phyloP scores from a whole-genome alignment of 805 yeast species.

The Metschnikowia colocasiae region DNA sequence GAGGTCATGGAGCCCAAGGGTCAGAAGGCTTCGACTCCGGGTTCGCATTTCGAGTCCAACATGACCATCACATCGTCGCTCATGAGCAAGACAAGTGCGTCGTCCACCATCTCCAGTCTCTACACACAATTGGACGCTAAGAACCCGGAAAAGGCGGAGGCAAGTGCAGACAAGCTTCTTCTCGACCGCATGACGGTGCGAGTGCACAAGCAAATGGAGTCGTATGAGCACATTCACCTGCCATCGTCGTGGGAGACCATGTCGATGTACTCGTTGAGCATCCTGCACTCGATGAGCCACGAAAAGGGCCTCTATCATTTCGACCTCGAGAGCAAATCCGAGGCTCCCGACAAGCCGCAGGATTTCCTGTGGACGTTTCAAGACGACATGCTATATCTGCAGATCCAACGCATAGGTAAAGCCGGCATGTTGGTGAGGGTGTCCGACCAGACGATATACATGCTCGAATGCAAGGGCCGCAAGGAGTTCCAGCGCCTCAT shows the following conservation, averaged over 20 bases:
- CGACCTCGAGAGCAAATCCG: slow-evolving; percentile 20
- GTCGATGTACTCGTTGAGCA: slow-evolving; percentile 35
- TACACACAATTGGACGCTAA: slow-evolving; percentile 10
- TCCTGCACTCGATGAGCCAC: slow-evolving; percentile 25
- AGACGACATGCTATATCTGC: slow-evolving; percentile 26
- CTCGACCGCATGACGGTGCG: slow-evolving; percentile 34
- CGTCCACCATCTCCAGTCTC: slow-evolving; percentile 21
- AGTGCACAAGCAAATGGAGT: slow-evolving; percentile 34
- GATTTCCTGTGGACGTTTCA: slow-evolving; percentile 30
- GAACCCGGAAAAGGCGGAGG: background rate
- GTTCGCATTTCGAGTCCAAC: slow-evolving; percentile 20
- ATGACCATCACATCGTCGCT: slow-evolving; percentile 36
- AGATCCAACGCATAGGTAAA: slow-evolving; percentile 38
- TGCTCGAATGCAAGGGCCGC: slow-evolving; percentile 45
- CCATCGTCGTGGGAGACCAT: slow-evolving; percentile 44
- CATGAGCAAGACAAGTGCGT: slow-evolving; percentile 30
- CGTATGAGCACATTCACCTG: slow-evolving; percentile 25
- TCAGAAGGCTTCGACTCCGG: slow-evolving; percentile 7
- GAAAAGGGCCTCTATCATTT: slow-evolving; percentile 28
- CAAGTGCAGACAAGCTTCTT: slow-evolving; percentile 14
- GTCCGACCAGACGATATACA: slow-evolving; percentile 29
- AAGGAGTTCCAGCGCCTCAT: slow-evolving; percentile 32
- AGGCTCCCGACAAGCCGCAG: slow-evolving; percentile 9
- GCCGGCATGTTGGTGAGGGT: slow-evolving; percentile 40
- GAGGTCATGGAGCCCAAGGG: slow-evolving; percentile 25